Base-by-base conservation (phyloP, 2,329 filamentous ascomycete species). In the Talaromyces sp. region DNA sequence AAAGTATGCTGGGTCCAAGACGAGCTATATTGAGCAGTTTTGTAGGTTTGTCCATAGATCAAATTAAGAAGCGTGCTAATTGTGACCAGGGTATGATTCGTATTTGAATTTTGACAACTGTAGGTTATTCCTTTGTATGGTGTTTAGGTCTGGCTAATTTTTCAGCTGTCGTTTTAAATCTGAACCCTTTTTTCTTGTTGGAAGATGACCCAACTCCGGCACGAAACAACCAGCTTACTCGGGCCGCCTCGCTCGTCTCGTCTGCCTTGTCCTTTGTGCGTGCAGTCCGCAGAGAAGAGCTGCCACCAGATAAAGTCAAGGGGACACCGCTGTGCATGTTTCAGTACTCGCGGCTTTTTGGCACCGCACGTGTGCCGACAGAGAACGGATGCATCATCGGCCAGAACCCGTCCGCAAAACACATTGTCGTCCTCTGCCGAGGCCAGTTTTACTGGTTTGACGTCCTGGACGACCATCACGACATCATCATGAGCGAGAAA, bases 391-490 rank as follows among this genome's bases (percentile, higher is more conserved):
- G 94, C 72, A 89, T 96, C 67, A 97, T 99, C 69, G 92, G 92
- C 64, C 92, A 97, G 72, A 92, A 97, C 69, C 90, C 92, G 0
- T 85, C 88, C n/a, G 91, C 93, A 3, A 96, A 92, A 77, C 94
- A 99, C 73, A 81, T 99, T 41, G 89, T 97, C 10, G 91, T 97
- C 50, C 83, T 97, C 76, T 96, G 91, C 71, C 90, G 93, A 65
- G 94, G 94, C 1, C 94, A 99, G 67, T 92, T 97, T 70, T 99
- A 99, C 76, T 97, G 93, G 93, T 99, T 99, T 68, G 94, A 99
- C 74, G 92, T 97, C 1, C 80, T 99, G 19, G 94, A 99, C 67
- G 88, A 93, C 66, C 96, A 96, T 74, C 90, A 90, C 7, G 94
- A 99, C 73, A 79, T 96, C 59, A 96, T 99, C 75, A 97, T 97